Base-by-base conservation (phyloP, 106 monocot species). In the Acanthochlamys bracteata region DNA sequence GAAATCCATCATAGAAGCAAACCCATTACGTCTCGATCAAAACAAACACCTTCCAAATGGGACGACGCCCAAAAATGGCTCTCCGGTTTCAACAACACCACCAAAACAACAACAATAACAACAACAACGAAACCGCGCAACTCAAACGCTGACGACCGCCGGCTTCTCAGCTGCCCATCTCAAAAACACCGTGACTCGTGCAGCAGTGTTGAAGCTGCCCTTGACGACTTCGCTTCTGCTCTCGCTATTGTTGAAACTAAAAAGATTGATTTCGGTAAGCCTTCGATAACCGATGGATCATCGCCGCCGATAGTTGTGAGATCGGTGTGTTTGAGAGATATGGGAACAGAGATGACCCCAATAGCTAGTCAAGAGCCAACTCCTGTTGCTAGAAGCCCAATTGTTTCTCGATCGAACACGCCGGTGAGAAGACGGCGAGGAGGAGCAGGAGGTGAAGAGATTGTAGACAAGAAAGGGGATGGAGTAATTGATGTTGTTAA, bases 61-160 rank as follows among this genome's bases (percentile, higher is more conserved):
- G 95, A 96, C 55, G 95, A 96, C 55, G 95, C 95, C 10, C 95
- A 96, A 69, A 96, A 96, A 69, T 96, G 95, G 95, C 71, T 96
- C 17, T 77, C 64, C 0, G 90, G 90, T 1, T 61, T 95, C 9
- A 89, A 89, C 0, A 55, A 67, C 24, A 63, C 66, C 23, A 66
- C 79, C 15, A 64, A 7, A 45, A 13, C 43, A 7, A 13, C 43
- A 13, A 42, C 22, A 51, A 60, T 26, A 57, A 53, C 14, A 64
- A 78, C 11, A 20, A 47, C 57, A 77, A 71, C 42, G 68, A 96
- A 80, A 73, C 82, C 82, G 0, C 71, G 95, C 11, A 88, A 84
- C 66, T 96, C 95, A 4, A 91, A 91, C 68, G 90, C 90, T 10
- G 95, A 91, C 24, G 90, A 90, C 61, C 22, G 90, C 75, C 70